phyloP scores from a whole-genome alignment of 106 monocot genomes.

The Hemerocallis citrina region DNA sequence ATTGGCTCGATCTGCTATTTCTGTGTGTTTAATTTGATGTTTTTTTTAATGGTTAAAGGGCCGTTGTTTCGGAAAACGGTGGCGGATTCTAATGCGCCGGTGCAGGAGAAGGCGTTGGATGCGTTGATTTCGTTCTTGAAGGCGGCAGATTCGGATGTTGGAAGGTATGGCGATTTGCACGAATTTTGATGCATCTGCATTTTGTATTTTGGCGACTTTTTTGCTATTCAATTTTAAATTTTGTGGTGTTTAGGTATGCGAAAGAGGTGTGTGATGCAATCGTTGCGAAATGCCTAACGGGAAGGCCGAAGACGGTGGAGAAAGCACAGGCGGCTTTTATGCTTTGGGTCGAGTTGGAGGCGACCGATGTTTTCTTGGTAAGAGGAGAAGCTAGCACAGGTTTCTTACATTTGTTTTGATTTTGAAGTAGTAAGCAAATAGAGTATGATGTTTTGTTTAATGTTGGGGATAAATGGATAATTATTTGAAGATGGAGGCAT shows the following conservation, averaged over 20 bases:
- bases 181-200: no score
- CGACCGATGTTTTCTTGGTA: conserved; percentile 86
- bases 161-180: no score
- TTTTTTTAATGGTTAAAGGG: conserved; percentile 7
- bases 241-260: conserved; percentile 48
- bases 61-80: conserved; percentile 92
- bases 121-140: conserved; percentile 69
- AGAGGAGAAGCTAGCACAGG: no score
- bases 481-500: no score
- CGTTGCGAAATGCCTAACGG: conserved; percentile 94
- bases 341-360: conserved; percentile 96
- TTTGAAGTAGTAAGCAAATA: no score
- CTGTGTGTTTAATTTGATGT: not conserved
- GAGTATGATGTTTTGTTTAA: no score
- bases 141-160: conserved; percentile 89
- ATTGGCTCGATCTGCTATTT: no score
- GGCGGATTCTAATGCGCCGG: conserved; percentile 92
- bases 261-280: conserved; percentile 96
- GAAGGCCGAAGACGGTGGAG: conserved; percentile 95
- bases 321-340: conserved; percentile 78
- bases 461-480: no score
- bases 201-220: no score
- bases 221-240: no score
- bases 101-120: conserved; percentile 98
- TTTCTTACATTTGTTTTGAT: no score